Conservation (phyloP, 1,284 basidiomycete species). For the Moniliophthora roreri region DNA sequence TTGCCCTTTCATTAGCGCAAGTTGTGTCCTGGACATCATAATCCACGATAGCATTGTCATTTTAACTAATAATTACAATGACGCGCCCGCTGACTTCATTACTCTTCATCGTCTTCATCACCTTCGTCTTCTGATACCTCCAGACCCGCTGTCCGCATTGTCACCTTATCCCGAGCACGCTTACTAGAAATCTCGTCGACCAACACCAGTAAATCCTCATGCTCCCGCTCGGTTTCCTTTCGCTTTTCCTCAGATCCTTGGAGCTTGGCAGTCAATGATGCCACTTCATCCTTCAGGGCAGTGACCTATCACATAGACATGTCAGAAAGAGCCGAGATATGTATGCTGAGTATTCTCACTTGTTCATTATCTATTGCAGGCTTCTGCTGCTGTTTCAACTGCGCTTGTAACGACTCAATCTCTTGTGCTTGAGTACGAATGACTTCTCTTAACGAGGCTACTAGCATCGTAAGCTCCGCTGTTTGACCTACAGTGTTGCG, state of each 20-base stretch:
- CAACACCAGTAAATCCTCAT: slow-evolving; percentile 91
- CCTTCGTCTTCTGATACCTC: slow-evolving; percentile 93
- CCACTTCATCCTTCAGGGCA: slow-evolving; percentile 41
- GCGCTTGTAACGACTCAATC: slow-evolving; percentile 60
- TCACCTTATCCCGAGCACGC: slow-evolving; percentile 78
- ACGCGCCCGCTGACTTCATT: too few species aligned
- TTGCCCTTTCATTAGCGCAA: too few species aligned
- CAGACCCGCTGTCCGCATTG: slow-evolving; percentile 70
- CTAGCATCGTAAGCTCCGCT: slow-evolving; percentile 76
- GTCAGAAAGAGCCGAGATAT: neutral
- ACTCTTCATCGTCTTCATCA: slow-evolving; percentile 71
- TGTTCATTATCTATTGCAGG: slow-evolving; percentile 31
- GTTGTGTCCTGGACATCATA: too few species aligned
- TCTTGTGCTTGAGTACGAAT: slow-evolving; percentile 80
- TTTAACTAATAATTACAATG: too few species aligned
- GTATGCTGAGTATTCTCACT: slow-evolving; percentile 9
- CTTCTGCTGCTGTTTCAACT: slow-evolving; percentile 40
- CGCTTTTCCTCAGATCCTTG: slow-evolving; percentile 60
- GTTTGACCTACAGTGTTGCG: slow-evolving; percentile 53
- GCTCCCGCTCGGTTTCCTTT: slow-evolving; percentile 88
- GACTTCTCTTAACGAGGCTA: slow-evolving; percentile 78
- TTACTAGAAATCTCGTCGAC: slow-evolving; percentile 92
- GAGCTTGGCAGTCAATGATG: slow-evolving; percentile 49
- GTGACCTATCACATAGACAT: slow-evolving; percentile 28
- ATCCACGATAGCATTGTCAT: too few species aligned